phyloP scores from a whole-genome alignment of 331 rosid genomes.

The Ulmus americana region DNA sequence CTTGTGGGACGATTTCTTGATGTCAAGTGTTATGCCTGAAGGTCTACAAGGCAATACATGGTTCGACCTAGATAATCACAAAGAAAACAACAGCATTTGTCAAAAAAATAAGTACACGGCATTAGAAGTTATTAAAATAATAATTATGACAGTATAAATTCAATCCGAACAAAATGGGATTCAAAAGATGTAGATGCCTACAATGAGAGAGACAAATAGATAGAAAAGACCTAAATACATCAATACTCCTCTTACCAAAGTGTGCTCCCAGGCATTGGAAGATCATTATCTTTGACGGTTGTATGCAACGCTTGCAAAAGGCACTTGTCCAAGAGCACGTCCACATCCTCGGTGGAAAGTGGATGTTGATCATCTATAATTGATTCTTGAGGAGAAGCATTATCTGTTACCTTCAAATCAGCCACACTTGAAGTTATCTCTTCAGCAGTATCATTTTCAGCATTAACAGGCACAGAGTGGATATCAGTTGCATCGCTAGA shows the following conservation, averaged over 20 bases:
- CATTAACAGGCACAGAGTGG: conserved; percentile 32
- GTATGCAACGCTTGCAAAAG: conserved; percentile 88
- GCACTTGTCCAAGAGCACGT: conserved; percentile 74
- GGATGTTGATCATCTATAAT: conserved; percentile 40
- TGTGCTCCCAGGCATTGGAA: conserved; percentile 93
- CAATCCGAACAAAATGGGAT: no score
- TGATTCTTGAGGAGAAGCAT: conserved; percentile 30
- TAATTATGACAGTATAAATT: no score
- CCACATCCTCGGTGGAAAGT: conserved; percentile 64
- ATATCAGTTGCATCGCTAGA: conserved; percentile 32
- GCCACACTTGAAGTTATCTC: conserved; percentile 39
- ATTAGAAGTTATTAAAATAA: not conserved
- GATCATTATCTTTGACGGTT: conserved; percentile 74
- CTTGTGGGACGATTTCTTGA: conserved; percentile 85
- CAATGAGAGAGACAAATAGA: not conserved
- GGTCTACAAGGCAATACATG: conserved; percentile 83
- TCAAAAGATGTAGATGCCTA: not conserved
- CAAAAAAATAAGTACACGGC: conserved; percentile 8
- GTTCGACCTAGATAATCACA: conserved; percentile 57
- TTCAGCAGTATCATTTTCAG: conserved; percentile 23
- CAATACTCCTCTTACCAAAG: conserved; percentile 44
- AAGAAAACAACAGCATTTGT: conserved; percentile 12
- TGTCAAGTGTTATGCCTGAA: conserved; percentile 71
- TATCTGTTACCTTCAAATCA: conserved; percentile 54
- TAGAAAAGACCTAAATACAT: not conserved